Base-by-base conservation (phyloP, 192 early-diverging fungal species). In the Backusella parvicylindrica region DNA sequence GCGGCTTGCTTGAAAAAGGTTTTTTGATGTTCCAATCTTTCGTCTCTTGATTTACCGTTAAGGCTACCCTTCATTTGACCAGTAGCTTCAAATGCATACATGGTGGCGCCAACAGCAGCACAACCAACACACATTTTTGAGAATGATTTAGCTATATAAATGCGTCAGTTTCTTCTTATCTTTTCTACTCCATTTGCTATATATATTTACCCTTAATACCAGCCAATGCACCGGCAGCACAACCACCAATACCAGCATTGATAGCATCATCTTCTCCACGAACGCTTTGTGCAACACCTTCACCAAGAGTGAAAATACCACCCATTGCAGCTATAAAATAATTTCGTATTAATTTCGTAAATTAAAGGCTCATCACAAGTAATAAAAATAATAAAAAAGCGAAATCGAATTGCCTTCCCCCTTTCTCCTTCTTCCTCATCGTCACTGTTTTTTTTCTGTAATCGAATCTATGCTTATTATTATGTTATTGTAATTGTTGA, bases 251-350 rank as follows among this genome's bases (percentile, higher is more conserved):
- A 28, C 84, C 89, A 71, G 89, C 86, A 80, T 94, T 94, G 69
- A 87, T 81, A 79, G 87, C 84, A 80, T 94, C 92, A 69, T 92
- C 89, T 68, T 89, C 85, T 73, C 85, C 84, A 71, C 92, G 90
- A 68, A 88, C 77, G 72, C 89, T 83, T 23, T 83, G 74, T 18
- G 82, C 81, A 23, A 85, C 82, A 26, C 87, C 84, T 69, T 91
- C 90, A 53, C 88, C 89, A 36, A 86, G 88, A 37, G 91, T 86
- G 89, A 91, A 94, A 37, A 92, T 84, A 80, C 92, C 92, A 67
- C 91, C 92, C 86, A 94, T 90, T 23, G 89, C 91, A 75, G 91
- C 92, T 91, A 84, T 75, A 82, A 26, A 70, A 56, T 68, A 68
- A 23, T 68, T 15, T 38, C 23, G 18, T 47, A 47, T 47, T 47